These are phyloP conservation scores for Elaeagnus macrophylla DNA, from an alignment of 306 rosid genomes.

Conservation along the genomic window DNA sequence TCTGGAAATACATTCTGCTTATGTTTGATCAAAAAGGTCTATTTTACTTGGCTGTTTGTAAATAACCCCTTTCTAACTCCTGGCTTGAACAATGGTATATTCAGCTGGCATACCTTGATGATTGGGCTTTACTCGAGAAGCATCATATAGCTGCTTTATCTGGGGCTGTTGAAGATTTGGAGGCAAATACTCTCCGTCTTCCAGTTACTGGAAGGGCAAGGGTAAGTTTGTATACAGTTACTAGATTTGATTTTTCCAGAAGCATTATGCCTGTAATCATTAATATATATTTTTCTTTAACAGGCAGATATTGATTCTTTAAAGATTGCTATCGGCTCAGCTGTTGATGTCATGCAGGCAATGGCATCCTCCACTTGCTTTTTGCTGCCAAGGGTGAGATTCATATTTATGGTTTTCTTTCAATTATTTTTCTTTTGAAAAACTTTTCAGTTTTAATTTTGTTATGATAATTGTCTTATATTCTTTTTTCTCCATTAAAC, in stretches of 20 bases:
- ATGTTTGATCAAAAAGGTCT: neutral
- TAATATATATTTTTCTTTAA: slow-evolving; percentile 16
- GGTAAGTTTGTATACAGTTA: slow-evolving; percentile 34
- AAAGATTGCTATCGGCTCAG: slow-evolving; percentile 79
- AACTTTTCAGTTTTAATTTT: no score
- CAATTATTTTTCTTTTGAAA: no score
- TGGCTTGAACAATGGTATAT: slow-evolving; percentile 26
- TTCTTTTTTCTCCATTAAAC: no score
- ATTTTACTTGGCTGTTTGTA: slow-evolving; percentile 3
- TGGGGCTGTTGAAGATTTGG: slow-evolving; percentile 80
- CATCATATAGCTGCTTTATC: slow-evolving; percentile 68
- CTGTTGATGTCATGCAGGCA: slow-evolving; percentile 78
- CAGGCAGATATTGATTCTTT: slow-evolving; percentile 83
- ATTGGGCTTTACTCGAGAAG: slow-evolving; percentile 73
- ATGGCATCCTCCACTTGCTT: slow-evolving; percentile 79
- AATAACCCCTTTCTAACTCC: slow-evolving; percentile 19
- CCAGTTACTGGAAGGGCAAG: slow-evolving; percentile 80
- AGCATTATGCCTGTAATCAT: slow-evolving; percentile 10
- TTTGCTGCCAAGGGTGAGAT: slow-evolving; percentile 67
- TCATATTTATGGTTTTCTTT: neutral
- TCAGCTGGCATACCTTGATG: slow-evolving; percentile 76
- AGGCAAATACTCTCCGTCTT: slow-evolving; percentile 88
- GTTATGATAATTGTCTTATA: no score
- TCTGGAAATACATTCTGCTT: neutral
- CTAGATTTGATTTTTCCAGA: slow-evolving; percentile 14